Base-by-base conservation (phyloP, 2,329 filamentous ascomycete species). In the Fusarium pseudonygamai region DNA sequence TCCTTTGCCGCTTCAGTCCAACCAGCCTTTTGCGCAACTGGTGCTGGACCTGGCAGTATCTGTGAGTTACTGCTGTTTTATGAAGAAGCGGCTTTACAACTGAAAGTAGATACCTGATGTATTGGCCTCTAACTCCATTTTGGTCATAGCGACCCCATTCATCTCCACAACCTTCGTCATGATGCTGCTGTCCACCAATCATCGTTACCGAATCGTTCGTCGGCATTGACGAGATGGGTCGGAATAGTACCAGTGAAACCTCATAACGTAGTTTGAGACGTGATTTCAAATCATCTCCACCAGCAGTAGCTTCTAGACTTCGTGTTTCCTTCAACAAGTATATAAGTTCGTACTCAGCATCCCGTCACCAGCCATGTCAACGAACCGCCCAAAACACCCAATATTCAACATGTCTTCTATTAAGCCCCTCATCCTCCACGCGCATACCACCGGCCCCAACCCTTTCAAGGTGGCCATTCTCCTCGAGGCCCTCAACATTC, bases 401-500 rank as follows among this genome's bases (percentile, higher is more conserved):
- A 7, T 16, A 22, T 13, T 3, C 8, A 39, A 28, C 6, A 69
- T 69, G 64, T 50, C 66, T 20, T 58, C 67, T 3, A 26, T 49
- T 30, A 69, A 69, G 30, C 67, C 67, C 11, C 65, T 69, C n/a
- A 43, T 28, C 10, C 40, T 69, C 0, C 67, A 69, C 30, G 65
- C 65, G 9, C 67, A 69, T 16, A 11, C 28, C 12, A 53, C 59
- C 1, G 68, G 68, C 26, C 77, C 78, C 2, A 79, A 78, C 43
- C 75, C 71, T 1, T 71, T 62, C 43, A 79, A 80, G 64, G 77
- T 79, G 6, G 64, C 68, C 30, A 74, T 82, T 4, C 60, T 81
- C 0, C 64, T 82, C 1, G 78, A 80, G 37, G 79, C 80, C 20
- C 79, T 82, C 15, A 67, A 64, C 2, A 32, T 82, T 0, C 78